Conservation (phyloP, 2,329 filamentous ascomycete genomes). For the Cordyceps fumosorosea region DNA sequence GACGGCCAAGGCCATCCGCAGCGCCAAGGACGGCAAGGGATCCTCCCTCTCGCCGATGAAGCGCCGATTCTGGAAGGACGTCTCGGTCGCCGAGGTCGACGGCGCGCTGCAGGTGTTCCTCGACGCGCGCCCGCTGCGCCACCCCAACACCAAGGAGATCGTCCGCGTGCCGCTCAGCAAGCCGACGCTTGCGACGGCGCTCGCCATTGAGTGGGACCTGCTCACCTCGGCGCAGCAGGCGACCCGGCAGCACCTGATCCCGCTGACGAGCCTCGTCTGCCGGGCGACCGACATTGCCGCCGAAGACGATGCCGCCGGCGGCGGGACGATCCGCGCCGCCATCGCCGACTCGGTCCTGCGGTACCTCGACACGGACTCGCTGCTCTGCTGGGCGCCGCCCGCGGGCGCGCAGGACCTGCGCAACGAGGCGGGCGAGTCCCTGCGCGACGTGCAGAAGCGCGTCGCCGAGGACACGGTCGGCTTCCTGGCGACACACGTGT, state of each 20-base stretch:
- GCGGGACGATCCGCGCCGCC: slow-evolving; percentile 51
- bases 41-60: slow-evolving; percentile 33
- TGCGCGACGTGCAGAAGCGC: slow-evolving; percentile 67
- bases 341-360: slow-evolving; percentile 67
- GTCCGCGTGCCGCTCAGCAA: slow-evolving; percentile 70
- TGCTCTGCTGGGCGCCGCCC: slow-evolving; percentile 77
- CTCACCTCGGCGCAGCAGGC: slow-evolving; percentile 78
- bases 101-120: slow-evolving; percentile 60
- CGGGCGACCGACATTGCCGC: slow-evolving; percentile 74
- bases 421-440: slow-evolving; percentile 46
- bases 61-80: slow-evolving; percentile 86
- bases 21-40: slow-evolving; percentile 24
- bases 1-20: slow-evolving; percentile 42
- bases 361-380: slow-evolving; percentile 85
- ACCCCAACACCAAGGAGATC: slow-evolving; percentile 63
- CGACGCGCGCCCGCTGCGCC: slow-evolving; percentile 72
- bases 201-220: slow-evolving; percentile 91
- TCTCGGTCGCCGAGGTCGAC: slow-evolving; percentile 59
- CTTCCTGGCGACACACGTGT: slow-evolving; percentile 66
- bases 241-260: slow-evolving; percentile 79
- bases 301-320: slow-evolving; percentile 46
- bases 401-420: slow-evolving; percentile 41
- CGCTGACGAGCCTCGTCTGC: slow-evolving; percentile 77
- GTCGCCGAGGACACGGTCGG: slow-evolving; percentile 64
- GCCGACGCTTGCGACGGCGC: slow-evolving; percentile 71